These are phyloP conservation scores for Diplosphaera chodatii DNA, from an alignment of 139 green algal genomes.

Conservation along the genomic window DNA sequence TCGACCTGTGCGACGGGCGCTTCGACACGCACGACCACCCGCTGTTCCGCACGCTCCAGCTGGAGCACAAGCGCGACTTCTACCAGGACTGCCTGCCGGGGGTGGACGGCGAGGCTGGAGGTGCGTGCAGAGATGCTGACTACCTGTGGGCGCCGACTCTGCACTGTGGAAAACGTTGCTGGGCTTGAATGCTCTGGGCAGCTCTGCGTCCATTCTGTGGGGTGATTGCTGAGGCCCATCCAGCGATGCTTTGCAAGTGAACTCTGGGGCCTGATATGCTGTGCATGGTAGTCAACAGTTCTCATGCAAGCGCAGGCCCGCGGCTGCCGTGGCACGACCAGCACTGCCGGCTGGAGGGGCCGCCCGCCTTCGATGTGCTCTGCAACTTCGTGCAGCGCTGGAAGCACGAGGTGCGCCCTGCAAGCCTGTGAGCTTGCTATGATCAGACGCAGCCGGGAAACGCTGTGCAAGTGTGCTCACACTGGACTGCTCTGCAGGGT, in stretches of 20 bases:
- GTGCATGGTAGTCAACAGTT: no score
- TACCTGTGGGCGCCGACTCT: no score
- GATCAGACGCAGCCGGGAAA: no score
- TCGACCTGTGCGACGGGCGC: constrained; percentile 55
- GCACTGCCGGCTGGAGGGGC: constrained; percentile 47
- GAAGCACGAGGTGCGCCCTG: constrained; percentile 1
- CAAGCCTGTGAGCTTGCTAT: no score
- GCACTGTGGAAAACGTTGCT: no score
- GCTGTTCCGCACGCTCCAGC: constrained; percentile 29
- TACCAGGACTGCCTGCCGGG: constrained; percentile 16
- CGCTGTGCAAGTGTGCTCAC: no score
- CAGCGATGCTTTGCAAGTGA: no score
- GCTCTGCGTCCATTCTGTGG: no score
- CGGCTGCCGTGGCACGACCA: constrained; percentile 65
- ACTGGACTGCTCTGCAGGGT: no score
- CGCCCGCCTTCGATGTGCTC: constrained; percentile 41
- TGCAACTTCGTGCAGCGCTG: constrained; percentile 33
- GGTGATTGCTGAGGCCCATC: no score
- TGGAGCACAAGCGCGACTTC: constrained; percentile 35
- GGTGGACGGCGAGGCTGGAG: background rate
- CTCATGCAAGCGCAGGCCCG: constrained; percentile 24
- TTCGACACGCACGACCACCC: constrained; percentile 43
- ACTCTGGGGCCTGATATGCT: no score
- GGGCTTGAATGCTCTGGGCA: no score
- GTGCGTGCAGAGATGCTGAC: background rate